phyloP scores from a whole-genome alignment of 116 monocot species.

The Dioscorea cayenensis region DNA sequence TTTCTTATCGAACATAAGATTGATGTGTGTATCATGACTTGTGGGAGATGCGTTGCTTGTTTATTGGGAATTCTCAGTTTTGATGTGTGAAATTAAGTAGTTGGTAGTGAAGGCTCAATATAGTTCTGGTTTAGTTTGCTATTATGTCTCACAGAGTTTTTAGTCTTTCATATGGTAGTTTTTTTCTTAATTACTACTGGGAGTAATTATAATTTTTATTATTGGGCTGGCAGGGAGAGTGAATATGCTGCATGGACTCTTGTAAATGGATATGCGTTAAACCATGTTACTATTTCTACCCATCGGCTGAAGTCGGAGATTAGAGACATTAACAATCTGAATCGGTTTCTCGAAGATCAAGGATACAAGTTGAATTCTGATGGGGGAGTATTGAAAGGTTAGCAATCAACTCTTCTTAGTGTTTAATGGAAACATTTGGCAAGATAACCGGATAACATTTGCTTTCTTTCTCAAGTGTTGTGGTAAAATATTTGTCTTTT shows the following conservation, averaged over 20 bases:
- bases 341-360: conserved; percentile 73
- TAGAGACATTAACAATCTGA: conserved; percentile 62
- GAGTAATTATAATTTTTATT: neutral
- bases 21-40: neutral
- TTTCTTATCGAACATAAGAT: neutral
- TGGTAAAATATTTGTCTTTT: too few species aligned
- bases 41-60: neutral
- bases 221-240: conserved; percentile 62
- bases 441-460: too few species aligned
- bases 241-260: conserved; percentile 99
- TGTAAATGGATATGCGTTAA: conserved; percentile 96
- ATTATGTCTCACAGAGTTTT: neutral
- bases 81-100: too few species aligned
- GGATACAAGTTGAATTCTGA: conserved; percentile 95
- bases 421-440: too few species aligned
- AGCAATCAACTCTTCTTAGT: neutral
- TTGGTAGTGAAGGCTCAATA: too few species aligned
- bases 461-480: too few species aligned
- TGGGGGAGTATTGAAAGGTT: conserved; percentile 91
- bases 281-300: conserved; percentile 92
- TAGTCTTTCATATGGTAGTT: neutral
- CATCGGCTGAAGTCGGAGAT: conserved; percentile 83
- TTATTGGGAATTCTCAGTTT: too few species aligned
- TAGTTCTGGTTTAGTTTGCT: too few species aligned
- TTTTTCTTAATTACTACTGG: neutral